Evolutionary conservation across 192 early-diverging fungal genomes (phyloP), one percentile per base, ranked within the genome.

Genomic region (Phlyctochytrium planicorne): DNA sequence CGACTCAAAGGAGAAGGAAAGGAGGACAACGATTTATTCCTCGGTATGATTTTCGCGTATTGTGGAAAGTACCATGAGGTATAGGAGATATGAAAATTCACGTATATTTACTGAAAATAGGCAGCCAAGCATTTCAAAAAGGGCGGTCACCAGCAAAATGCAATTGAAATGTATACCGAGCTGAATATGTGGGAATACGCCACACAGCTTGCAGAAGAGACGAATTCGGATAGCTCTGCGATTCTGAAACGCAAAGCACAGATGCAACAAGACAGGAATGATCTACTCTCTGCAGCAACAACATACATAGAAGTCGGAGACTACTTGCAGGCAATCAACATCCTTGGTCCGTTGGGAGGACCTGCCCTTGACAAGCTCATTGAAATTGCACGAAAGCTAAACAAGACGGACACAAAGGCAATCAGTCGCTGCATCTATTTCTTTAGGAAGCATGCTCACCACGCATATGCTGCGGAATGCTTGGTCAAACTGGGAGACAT

Each of bases 221-320:
- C 73, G 2, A 63, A 83, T 60, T 64, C 63, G 32, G 72, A 76
- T 57, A 72, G 68, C 0, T 74, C 76, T 16, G 70, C 53, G 23
- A 86, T 87, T 33, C 66, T 87, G 1, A 80, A 82, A 27, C 50
- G 71, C n/a, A 87, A 87, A 59, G 85, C 85, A 10, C 75, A 81
- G 61, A 84, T 73, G 62, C 85, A 86, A 59, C 69, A 75, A 29
- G 78, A 80, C 53, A 67, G 75, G 29, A 86, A 87, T 56, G 83
- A 87, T 50, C 68, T 78, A n/a, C 63, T 86, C 4, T 80, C 80
- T 3, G 85, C 85, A 4, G 85, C 85, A 3, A 62, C 37, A 6
- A 87, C 85, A 2, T 87, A 85, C 69, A 70, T 78, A 10, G 72
- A 87, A 74, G 79, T 84, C n/a, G 83, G 83, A 24, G 82, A 85